These are phyloP conservation scores for Excoecaria agallocha DNA, from an alignment of 345 rosid species.

Conservation along the genomic window DNA sequence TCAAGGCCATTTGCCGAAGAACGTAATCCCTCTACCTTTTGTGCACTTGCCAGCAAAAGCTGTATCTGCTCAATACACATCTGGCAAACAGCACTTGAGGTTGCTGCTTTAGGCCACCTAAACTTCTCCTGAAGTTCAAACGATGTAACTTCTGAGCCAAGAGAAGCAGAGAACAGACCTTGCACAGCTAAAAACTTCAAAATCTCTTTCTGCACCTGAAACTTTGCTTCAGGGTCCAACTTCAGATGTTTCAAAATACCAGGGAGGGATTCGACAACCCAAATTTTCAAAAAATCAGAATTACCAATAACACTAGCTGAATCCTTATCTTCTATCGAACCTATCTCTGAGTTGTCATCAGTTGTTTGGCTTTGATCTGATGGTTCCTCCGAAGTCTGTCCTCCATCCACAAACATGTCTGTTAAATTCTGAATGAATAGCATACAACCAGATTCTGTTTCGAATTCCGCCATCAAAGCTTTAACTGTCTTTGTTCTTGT, in stretches of 20 bases:
- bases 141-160: constrained; percentile 93
- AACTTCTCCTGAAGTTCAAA: constrained; percentile 95
- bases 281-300: constrained; percentile 71
- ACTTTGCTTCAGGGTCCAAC: constrained; percentile 64
- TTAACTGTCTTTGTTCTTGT: constrained; percentile 76
- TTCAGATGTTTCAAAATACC: constrained; percentile 66
- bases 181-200: constrained; percentile 92
- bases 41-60: constrained; percentile 68
- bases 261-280: constrained; percentile 89
- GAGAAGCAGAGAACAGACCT: constrained; percentile 87
- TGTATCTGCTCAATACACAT: constrained; percentile 94
- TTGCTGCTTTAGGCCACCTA: constrained; percentile 85
- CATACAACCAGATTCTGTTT: constrained; percentile 74
- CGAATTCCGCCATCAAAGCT: constrained; percentile 71
- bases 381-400: constrained; percentile 70
- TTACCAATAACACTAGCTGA: constrained; percentile 48
- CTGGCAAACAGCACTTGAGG: constrained; percentile 69
- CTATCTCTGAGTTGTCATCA: constrained; percentile 93
- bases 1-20: constrained; percentile 49
- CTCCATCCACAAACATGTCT: constrained; percentile 82
- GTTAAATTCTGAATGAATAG: constrained; percentile 72
- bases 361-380: constrained; percentile 99
- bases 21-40: constrained; percentile 51
- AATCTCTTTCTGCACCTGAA: constrained; percentile 72
- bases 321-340: constrained; percentile 76